A percentile compares a stretch with the other conserved stretches of the same genome.
Evolutionary conservation across 1,139 yeast genomes (phyloP).

Genomic region (Candida smagusa): DNA sequence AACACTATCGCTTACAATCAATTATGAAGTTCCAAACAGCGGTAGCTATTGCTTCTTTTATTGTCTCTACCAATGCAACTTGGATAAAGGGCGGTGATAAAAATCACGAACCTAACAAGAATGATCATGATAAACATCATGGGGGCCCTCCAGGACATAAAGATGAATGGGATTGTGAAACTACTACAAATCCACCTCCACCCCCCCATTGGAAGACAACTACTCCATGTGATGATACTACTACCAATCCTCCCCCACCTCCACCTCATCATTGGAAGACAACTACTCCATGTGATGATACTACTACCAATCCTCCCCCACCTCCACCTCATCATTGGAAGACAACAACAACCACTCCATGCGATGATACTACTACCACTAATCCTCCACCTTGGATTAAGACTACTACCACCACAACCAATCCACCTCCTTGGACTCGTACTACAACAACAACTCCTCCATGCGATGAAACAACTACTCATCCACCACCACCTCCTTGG

Average conservation of each 20-base stretch:
- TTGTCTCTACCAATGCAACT: constrained; percentile 1
- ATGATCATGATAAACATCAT: neutral
- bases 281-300: too few relatives aligned
- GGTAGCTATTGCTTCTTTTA: neutral
- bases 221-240: neutral
- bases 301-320: neutral
- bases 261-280: neutral
- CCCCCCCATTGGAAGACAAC: neutral
- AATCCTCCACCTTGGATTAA: too few relatives aligned
- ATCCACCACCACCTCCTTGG: neutral
- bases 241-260: neutral
- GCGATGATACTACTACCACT: too few relatives aligned
- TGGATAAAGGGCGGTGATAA: neutral
- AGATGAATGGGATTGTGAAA: neutral
- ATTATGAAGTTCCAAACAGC: constrained; percentile 1
- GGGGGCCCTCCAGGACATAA: neutral
- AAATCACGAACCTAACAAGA: neutral
- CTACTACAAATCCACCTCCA: neutral
- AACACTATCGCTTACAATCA: neutral
- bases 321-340: neutral
- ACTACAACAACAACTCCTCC: neutral
- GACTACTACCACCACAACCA: neutral
- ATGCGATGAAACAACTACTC: too few relatives aligned
- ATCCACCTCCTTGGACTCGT: neutral
- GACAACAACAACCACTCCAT: neutral